Conservation (phyloP, 1,139 yeast genomes). For the Wickerhamomyces sp. region DNA sequence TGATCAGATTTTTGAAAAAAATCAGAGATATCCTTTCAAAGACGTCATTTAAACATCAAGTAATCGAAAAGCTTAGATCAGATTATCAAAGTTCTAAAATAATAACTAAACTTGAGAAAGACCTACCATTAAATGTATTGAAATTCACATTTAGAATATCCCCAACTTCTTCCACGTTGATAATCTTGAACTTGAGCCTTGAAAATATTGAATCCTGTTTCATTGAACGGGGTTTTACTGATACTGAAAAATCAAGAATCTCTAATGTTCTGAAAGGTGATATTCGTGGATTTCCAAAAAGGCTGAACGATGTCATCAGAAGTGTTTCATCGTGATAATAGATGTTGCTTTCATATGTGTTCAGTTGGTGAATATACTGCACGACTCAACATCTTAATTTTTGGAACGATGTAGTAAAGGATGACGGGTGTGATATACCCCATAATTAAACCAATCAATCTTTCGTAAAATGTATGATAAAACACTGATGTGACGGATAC, state of each 20-base stretch:
- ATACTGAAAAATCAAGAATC: slow-evolving; percentile 13
- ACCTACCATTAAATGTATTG: slow-evolving; percentile 14
- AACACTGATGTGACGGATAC: slow-evolving; percentile 51
- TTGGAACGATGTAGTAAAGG: slow-evolving; percentile 27
- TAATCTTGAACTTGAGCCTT: slow-evolving; percentile 12
- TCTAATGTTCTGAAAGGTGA: slow-evolving; percentile 14
- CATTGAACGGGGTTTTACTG: slow-evolving; percentile 17
- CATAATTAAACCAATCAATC: slow-evolving; percentile 43
- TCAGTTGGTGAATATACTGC: slow-evolving; percentile 9
- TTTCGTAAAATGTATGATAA: slow-evolving; percentile 58
- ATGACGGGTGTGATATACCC: slow-evolving; percentile 41
- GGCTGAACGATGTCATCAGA: slow-evolving; percentile 15
- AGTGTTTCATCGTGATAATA: slow-evolving; percentile 4
- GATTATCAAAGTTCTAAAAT: slow-evolving; percentile 6
- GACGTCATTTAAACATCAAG: slow-evolving; percentile 17
- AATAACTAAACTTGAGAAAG: slow-evolving; percentile 13
- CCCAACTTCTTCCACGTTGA: slow-evolving; percentile 7
- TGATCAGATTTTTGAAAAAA: slow-evolving; percentile 10
- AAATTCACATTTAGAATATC: slow-evolving; percentile 13
- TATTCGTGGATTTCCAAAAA: slow-evolving; percentile 7
- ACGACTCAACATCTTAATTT: slow-evolving; percentile 9
- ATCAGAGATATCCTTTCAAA: slow-evolving; percentile 13
- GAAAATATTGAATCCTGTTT: slow-evolving; percentile 14
- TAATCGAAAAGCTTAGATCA: slow-evolving; percentile 9
- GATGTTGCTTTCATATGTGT: not conserved